phyloP scores from a whole-genome alignment of 2,329 filamentous ascomycete species.

The Xylariaceae sp. region DNA sequence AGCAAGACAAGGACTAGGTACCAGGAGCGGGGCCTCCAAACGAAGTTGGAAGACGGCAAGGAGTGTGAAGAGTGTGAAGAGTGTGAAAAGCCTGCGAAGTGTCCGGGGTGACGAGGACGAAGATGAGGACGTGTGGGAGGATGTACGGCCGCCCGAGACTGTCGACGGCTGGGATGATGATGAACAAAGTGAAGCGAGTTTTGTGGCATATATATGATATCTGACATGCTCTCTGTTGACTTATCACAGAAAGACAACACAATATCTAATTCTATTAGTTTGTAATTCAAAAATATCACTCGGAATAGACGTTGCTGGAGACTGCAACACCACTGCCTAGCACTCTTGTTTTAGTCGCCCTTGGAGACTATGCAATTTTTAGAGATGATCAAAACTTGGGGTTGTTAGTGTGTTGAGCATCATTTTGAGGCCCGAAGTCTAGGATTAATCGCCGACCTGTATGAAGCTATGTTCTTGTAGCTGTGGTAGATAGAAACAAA shows the following conservation, averaged over 20 bases:
- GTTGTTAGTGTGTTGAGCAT: neutral
- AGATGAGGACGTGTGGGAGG: constrained; percentile 37
- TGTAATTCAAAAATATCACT: neutral
- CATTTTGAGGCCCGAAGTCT: neutral
- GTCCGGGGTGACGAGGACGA: constrained; percentile 25
- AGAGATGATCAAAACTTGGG: neutral
- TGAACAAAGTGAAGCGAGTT: constrained; percentile 31
- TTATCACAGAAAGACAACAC: neutral
- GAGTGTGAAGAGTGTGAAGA: constrained; percentile 29
- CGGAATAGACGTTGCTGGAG: neutral
- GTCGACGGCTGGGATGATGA: constrained; percentile 30
- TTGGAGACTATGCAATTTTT: no score
- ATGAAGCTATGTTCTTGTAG: neutral
- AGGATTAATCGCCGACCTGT: neutral
- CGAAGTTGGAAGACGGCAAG: constrained; percentile 24
- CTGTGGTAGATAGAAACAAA: neutral
- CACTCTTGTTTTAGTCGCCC: neutral
- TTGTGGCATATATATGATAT: constrained; percentile 36
- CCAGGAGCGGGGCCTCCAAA: constrained; percentile 20
- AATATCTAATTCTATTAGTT: neutral
- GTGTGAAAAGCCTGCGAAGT: constrained; percentile 28
- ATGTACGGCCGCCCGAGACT: constrained; percentile 32
- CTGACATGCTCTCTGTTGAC: neutral
- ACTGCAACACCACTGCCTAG: neutral
- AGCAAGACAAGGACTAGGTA: constrained; percentile 9